phyloP scores from a whole-genome alignment of 352 stramenopile genomes.

The Pythium coloratum region DNA sequence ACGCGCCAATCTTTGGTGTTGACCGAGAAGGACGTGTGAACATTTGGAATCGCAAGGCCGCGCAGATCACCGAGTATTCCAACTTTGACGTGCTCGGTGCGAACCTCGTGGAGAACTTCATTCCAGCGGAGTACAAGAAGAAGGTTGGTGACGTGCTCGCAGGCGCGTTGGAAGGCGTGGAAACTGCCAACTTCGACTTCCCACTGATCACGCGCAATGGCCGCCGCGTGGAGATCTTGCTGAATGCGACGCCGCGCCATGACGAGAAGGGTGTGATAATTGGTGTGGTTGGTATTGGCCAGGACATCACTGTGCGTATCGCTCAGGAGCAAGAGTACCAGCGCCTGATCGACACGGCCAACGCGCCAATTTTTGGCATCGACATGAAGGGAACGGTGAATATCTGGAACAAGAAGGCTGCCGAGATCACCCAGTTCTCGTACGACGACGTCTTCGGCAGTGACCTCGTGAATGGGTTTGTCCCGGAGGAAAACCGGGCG shows the following conservation, averaged over 20 bases:
- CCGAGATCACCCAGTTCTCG: slow-evolving; percentile 86
- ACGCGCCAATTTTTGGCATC: slow-evolving; percentile 81
- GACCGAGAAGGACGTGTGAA: slow-evolving; percentile 54
- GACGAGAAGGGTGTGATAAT: background rate
- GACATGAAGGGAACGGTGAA: slow-evolving; percentile 75
- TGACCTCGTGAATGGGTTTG: slow-evolving; percentile 87
- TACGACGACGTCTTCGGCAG: slow-evolving; percentile 86
- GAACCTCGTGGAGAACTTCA: slow-evolving; percentile 43
- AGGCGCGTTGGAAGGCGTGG: background rate
- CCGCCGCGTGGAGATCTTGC: background rate
- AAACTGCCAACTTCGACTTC: background rate
- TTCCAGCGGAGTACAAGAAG: slow-evolving; percentile 38
- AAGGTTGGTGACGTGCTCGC: slow-evolving; percentile 23
- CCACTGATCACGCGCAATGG: background rate
- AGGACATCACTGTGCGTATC: background rate
- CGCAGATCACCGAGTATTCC: slow-evolving; percentile 43
- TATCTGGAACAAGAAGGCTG: slow-evolving; percentile 90
- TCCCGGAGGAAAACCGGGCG: slow-evolving; percentile 65
- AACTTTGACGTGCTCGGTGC: slow-evolving; percentile 32
- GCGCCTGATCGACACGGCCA: background rate
- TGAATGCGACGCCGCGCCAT: background rate
- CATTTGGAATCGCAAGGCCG: slow-evolving; percentile 46
- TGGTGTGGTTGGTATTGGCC: background rate
- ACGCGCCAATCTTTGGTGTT: slow-evolving; percentile 19
- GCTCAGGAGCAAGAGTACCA: background rate